Evolutionary conservation across 2,329 filamentous ascomycete species (phyloP).

Genomic region (Didymella segeticola): DNA sequence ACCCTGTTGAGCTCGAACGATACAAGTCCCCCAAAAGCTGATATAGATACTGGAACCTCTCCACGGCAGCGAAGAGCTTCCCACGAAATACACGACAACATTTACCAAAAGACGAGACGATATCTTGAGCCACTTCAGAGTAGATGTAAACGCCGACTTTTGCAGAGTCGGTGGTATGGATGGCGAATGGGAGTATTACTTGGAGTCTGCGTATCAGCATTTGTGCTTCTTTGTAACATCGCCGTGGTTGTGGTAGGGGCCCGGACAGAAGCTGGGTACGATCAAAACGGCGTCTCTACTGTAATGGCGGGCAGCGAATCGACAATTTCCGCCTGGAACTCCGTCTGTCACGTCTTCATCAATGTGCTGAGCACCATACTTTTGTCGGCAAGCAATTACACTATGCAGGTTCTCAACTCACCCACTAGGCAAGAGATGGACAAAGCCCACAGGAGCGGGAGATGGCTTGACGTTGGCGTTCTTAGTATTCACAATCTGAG

Average conservation of each 20-base stretch:
- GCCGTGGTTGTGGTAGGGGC: slow-evolving; percentile 3
- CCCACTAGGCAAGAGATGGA: slow-evolving; percentile 32
- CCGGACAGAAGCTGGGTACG: not conserved
- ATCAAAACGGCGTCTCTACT: slow-evolving; percentile 1
- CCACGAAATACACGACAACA: not conserved
- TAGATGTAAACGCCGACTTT: not conserved
- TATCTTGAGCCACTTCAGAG: no score
- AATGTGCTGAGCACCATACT: slow-evolving; percentile 52
- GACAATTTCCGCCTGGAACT: slow-evolving; percentile 12
- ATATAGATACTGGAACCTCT: no score
- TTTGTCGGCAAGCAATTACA: slow-evolving; percentile 30
- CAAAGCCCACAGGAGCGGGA: slow-evolving; percentile 30
- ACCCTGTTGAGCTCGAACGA: no score
- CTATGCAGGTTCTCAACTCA: slow-evolving; percentile 34
- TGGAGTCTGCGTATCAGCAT: slow-evolving; percentile 17
- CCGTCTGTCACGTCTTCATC: slow-evolving; percentile 54
- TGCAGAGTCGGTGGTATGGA: slow-evolving; percentile 9
- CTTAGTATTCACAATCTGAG: slow-evolving; percentile 50
- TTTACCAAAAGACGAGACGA: no score
- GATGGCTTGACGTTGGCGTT: slow-evolving; percentile 53
- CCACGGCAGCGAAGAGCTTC: no score
- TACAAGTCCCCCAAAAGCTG: no score
- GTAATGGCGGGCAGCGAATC: not conserved
- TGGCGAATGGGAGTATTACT: slow-evolving; percentile 29
- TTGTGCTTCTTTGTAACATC: slow-evolving; percentile 28